Percentiles rank a stretch among this genome's conserved stretches.
Evolutionary conservation across 1,139 yeast genomes (phyloP).

Genomic region (Geotrichum citri-aurantii): DNA sequence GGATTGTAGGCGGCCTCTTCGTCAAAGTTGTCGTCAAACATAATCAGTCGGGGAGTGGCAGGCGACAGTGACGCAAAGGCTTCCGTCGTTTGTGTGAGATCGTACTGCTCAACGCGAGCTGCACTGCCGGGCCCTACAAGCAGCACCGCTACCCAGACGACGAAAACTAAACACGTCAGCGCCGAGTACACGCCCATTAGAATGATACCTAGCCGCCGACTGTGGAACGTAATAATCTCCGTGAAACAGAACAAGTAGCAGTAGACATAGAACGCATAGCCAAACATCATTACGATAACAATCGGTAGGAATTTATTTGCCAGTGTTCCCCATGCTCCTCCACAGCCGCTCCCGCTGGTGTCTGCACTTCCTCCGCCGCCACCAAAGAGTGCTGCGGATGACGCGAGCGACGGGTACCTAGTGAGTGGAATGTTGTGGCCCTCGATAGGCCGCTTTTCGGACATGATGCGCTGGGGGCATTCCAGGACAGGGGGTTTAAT

Average conservation of each 20-base stretch:
- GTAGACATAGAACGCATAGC: conserved; percentile 34
- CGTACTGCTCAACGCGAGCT: conserved; percentile 2
- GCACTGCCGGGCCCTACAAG: conserved; percentile 35
- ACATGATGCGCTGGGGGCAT: neutral
- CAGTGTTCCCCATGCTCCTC: neutral
- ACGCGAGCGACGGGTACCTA: neutral
- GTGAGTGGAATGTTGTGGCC: neutral
- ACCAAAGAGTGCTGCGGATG: neutral
- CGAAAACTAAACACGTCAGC: conserved; percentile 20
- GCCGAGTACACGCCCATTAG: conserved; percentile 27
- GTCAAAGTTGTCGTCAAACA: neutral
- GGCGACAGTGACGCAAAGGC: no score
- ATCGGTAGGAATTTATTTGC: conserved; percentile 20
- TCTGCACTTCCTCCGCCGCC: neutral
- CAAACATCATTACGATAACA: conserved; percentile 28
- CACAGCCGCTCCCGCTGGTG: neutral
- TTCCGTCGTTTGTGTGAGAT: neutral
- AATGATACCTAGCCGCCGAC: conserved; percentile 30
- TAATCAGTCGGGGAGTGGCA: neutral
- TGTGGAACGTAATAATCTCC: conserved; percentile 21
- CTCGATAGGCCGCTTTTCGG: neutral
- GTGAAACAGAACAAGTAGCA: conserved; percentile 34
- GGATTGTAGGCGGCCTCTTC: neutral
- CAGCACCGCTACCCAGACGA: conserved; percentile 27
- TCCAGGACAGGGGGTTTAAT: neutral